These are phyloP conservation scores for Powellomyces hirtus DNA, from an alignment of 192 early-diverging fungal genomes.

Conservation along the genomic window DNA sequence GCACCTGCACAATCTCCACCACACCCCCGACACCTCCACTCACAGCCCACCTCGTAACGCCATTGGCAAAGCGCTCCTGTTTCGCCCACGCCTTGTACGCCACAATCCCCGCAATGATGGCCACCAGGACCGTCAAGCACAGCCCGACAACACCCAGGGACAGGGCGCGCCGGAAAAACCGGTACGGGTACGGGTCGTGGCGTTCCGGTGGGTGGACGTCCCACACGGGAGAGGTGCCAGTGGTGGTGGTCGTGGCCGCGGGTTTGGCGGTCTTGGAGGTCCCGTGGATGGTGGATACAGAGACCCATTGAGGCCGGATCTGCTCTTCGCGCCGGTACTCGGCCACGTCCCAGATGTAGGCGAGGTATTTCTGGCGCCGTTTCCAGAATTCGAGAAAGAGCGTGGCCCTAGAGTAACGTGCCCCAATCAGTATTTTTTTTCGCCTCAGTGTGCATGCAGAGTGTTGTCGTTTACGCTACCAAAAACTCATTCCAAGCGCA, in stretches of 20 bases:
- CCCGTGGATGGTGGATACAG: too few relatives aligned
- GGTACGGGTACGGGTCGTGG: constrained; percentile 8
- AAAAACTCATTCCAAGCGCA: constrained; percentile 61
- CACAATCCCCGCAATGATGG: background rate
- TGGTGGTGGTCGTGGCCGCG: constrained; percentile 5
- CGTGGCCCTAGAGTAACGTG: constrained; percentile 26
- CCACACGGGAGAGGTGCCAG: background rate
- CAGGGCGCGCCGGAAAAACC: background rate
- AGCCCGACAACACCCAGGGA: constrained; percentile 13
- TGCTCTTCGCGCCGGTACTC: constrained; percentile 51
- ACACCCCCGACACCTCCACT: background rate
- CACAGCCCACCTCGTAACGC: background rate
- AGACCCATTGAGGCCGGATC: constrained; percentile 64
- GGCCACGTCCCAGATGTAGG: constrained; percentile 56
- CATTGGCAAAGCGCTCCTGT: background rate
- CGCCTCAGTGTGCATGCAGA: background rate
- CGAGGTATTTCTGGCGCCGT: constrained; percentile 45
- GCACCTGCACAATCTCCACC: constrained; percentile 11
- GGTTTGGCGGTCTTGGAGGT: too few relatives aligned
- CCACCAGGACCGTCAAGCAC: background rate
- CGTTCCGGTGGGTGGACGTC: constrained; percentile 23
- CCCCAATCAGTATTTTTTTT: background rate
- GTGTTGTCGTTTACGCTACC: constrained; percentile 32
- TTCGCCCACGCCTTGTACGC: constrained; percentile 4
- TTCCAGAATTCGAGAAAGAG: constrained; percentile 67